Base-by-base conservation (phyloP, 371 early-diverging fungal species). In the Parasitella parasitica region DNA sequence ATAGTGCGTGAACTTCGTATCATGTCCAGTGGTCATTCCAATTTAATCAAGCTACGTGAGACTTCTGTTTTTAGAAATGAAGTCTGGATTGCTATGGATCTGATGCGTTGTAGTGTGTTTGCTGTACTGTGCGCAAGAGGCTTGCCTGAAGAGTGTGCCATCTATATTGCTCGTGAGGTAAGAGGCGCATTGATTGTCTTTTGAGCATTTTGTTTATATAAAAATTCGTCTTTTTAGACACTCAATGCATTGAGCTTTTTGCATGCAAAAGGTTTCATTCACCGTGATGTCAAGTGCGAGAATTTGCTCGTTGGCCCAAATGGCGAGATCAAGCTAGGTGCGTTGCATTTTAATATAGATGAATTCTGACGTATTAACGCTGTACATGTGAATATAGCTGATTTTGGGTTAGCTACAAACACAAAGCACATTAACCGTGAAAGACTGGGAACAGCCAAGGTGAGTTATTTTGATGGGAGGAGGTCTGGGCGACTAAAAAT, bases 31-130 rank as follows among this genome's bases (percentile, higher is more conserved):
- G 77, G 73, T 8, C 78, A 81, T 66, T 26, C 43, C 13, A 78
- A 81, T 61, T 56, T 81, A 4, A 81, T 81, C 41, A 71, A 67
- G 27, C 61, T 78, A 6, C 59, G 72, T 28, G 81, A 81, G 49
- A 73, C 67, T 8, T 57, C 78, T 4, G 57, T 77, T 6, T 73
- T 61, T 49, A 67, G 64, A 30, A 70, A 71, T 27, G 77, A 76
- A 49, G 71, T 81, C 6, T 81, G 78, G 78, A 81, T 81, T 13
- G 75, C 77, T 22, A 81, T 81, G 81, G 81, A 81, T 69, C 61
- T 81, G 1, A 78, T 78, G 78, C 63, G 57, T 34, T 81, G 81
- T 34, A 71, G 72, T 52, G 81, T 81, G 0, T 81, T 81, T 75
- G 71, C 73, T 9, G 74, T 81, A 1, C 39, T 81, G 5, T 78